Percentiles rank a stretch among this genome's conserved stretches.
These are phyloP conservation scores for Geotrichum phurueaensis DNA, from an alignment of 1,139 yeast genomes.

Conservation along the genomic window DNA sequence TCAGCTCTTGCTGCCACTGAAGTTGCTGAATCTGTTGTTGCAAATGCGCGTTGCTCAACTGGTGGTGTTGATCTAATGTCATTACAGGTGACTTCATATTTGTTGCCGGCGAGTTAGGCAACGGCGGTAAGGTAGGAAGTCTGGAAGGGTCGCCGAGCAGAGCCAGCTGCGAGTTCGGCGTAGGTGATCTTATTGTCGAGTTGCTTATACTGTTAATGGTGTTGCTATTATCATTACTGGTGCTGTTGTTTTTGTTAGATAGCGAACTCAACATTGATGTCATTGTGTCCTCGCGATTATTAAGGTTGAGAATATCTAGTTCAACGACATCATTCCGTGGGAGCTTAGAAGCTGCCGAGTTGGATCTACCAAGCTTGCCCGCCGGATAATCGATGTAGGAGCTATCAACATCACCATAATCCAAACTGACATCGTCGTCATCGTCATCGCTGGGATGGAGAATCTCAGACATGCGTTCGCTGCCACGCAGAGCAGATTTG, in stretches of 20 bases:
- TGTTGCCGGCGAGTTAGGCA: conserved; percentile 3
- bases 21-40: conserved; percentile 16
- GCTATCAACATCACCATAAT: neutral
- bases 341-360: neutral
- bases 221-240: neutral
- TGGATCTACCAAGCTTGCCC: conserved; percentile 7
- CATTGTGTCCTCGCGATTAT: neutral
- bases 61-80: neutral
- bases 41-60: conserved; percentile 4
- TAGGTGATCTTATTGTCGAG: conserved; percentile 1
- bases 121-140: conserved; percentile 8
- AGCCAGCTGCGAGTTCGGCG: conserved; percentile 12
- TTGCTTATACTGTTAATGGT: neutral
- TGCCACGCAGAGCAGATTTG: conserved; percentile 6
- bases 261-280: neutral
- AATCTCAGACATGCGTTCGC: conserved; percentile 9
- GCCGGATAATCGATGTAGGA: conserved; percentile 5
- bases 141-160: conserved; percentile 7
- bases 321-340: conserved; percentile 7
- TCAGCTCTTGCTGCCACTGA: conserved; percentile 16
- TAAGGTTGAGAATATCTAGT: conserved; percentile 4
- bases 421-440: conserved; percentile 7
- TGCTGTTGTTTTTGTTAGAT: neutral
- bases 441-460: conserved; percentile 9
- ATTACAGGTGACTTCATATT: neutral